Evolutionary conservation across 2,329 filamentous ascomycete genomes (phyloP).

Genomic region (Pseudomassariella vexata): DNA sequence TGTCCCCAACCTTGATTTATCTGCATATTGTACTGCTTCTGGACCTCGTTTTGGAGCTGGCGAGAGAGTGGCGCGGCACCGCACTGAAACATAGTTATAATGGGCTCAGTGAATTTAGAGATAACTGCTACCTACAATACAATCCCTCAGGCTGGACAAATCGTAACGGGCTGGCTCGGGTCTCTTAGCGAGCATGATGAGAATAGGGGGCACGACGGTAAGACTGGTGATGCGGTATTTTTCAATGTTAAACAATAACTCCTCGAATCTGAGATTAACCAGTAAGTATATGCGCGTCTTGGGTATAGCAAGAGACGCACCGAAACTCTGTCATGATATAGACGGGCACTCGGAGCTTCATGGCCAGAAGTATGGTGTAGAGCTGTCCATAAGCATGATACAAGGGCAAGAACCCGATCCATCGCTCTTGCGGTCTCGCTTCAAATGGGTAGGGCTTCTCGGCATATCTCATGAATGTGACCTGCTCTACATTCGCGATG

Average conservation of each 20-base stretch:
- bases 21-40: conserved; percentile 31
- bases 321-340: conserved; percentile 54
- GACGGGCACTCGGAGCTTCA: conserved; percentile 37
- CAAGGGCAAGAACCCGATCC: conserved; percentile 59
- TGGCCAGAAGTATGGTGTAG: conserved; percentile 41
- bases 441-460: conserved; percentile 28
- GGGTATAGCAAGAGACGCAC: too few relatives aligned
- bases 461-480: conserved; percentile 37
- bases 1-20: conserved; percentile 55
- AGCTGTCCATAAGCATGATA: conserved; percentile 57
- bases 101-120: too few relatives aligned
- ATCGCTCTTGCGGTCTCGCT: conserved; percentile 36
- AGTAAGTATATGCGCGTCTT: too few relatives aligned
- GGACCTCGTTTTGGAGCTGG: conserved; percentile 39
- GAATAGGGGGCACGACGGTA: conserved; percentile 50
- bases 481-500: conserved; percentile 37
- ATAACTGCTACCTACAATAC: too few relatives aligned
- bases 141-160: conserved; percentile 39
- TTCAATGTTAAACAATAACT: conserved; percentile 44
- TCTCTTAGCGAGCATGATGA: conserved; percentile 55
- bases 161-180: conserved; percentile 45
- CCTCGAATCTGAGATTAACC: too few relatives aligned
- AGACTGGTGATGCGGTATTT: conserved; percentile 48
- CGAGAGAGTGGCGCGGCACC: conserved; percentile 47
- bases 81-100: too few relatives aligned